Conservation (phyloP, 1,284 basidiomycete species). For the Fomitopsis schrenkii region DNA sequence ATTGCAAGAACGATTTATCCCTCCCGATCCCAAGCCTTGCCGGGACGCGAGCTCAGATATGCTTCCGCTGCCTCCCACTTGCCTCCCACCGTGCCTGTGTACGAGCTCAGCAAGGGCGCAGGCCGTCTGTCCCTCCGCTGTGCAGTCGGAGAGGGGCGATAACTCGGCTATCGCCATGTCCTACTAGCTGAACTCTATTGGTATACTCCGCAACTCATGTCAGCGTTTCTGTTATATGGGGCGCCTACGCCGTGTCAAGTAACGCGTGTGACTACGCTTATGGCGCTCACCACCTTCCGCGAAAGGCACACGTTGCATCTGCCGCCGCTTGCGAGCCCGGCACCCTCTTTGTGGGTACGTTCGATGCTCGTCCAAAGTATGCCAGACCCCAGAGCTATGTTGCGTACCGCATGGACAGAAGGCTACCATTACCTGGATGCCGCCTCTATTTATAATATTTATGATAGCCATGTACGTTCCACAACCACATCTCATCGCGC, state of each 20-base stretch:
- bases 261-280: not conserved
- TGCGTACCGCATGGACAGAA: not conserved
- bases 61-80: not conserved
- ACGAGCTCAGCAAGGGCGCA: not conserved
- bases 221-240: not conserved
- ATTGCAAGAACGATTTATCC: not conserved
- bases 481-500: not conserved
- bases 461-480: not conserved
- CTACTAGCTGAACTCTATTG: not conserved
- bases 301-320: not conserved
- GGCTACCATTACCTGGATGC: not conserved
- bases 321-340: not conserved
- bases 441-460: not conserved
- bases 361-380: not conserved
- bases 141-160: not conserved
- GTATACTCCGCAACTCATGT: not conserved
- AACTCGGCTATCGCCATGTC: not conserved
- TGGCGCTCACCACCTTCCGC: not conserved
- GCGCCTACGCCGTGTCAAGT: not conserved
- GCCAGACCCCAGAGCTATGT: not conserved
- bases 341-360: not conserved
- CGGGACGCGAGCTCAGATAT: not conserved
- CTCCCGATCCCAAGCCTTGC: not conserved
- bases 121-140: not conserved
- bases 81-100: not conserved